Percentiles rank a stretch among this genome's conserved stretches.
phyloP scores from a whole-genome alignment of 768 basidiomycete species.

The Amanita inopinata region DNA sequence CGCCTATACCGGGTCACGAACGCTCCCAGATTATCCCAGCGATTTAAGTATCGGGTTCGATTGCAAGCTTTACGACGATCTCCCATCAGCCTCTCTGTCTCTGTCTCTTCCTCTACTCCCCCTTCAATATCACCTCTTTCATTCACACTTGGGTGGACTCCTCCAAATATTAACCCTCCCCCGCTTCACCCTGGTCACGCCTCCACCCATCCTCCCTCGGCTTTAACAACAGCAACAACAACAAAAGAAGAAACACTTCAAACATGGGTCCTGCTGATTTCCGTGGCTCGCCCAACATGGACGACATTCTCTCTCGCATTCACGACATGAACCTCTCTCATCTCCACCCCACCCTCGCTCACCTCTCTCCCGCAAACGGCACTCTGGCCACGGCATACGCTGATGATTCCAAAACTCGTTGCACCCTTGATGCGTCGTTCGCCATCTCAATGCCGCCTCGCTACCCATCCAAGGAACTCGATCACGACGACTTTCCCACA shows the following conservation, averaged over 20 bases:
- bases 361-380: constrained; percentile 8
- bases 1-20: constrained; percentile 2
- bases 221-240: constrained; percentile 9
- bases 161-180: constrained; percentile 14
- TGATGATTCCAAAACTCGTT: constrained; percentile 7
- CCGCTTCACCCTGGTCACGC: constrained; percentile 8
- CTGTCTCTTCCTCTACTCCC: constrained; percentile 5
- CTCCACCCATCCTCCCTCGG: constrained; percentile 15
- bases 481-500: constrained; percentile 10
- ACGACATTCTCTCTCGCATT: constrained; percentile 6
- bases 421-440: constrained; percentile 10
- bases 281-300: constrained; percentile 3
- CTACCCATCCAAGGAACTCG: neutral
- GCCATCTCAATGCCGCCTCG: constrained; percentile 5
- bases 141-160: neutral
- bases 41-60: constrained; percentile 12
- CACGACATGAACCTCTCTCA: constrained; percentile 9
- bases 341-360: constrained; percentile 3
- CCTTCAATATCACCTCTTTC: constrained; percentile 2
- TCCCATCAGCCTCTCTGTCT: constrained; percentile 20
- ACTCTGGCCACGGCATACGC: constrained; percentile 4
- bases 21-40: constrained; percentile 7
- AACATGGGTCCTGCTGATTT: constrained; percentile 6
- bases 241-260: neutral
- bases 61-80: constrained; percentile 20